These are phyloP conservation scores for Globisporangium paddicum DNA, from an alignment of 352 stramenopile genomes.

Conservation along the genomic window DNA sequence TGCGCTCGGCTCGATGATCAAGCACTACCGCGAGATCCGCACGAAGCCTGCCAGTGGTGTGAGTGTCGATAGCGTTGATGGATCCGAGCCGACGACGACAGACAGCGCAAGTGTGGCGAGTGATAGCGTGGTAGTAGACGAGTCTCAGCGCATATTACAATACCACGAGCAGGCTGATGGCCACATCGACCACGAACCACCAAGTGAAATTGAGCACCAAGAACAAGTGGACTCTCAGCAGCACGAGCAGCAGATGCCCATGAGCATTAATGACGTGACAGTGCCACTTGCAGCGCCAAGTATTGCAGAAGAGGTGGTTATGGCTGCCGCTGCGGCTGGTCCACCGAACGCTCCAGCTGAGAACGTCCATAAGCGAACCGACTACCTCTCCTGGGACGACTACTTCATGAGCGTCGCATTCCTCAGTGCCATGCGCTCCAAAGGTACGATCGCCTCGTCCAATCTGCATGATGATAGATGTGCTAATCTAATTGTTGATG, in stretches of 20 bases:
- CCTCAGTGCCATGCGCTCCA: conserved; percentile 98
- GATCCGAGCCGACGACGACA: background rate
- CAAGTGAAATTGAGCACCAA: background rate
- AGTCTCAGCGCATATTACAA: background rate
- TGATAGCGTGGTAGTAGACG: background rate
- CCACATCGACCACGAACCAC: background rate
- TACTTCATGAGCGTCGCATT: conserved; percentile 99
- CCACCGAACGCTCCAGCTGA: background rate
- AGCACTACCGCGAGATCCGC: conserved; percentile 10
- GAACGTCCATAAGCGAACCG: conserved; percentile 52
- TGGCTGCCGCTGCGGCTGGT: background rate
- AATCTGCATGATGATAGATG: background rate
- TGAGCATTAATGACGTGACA: background rate
- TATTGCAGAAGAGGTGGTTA: background rate
- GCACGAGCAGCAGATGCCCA: background rate
- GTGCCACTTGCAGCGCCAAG: background rate
- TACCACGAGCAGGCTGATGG: background rate
- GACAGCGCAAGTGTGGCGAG: background rate
- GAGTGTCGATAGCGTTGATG: background rate
- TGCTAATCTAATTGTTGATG: background rate
- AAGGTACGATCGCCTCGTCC: no score
- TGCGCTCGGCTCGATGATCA: conserved; percentile 8
- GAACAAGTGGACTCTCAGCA: background rate
- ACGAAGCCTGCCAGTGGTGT: background rate
- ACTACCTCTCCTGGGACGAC: conserved; percentile 97